phyloP scores from a whole-genome alignment of 2,329 filamentous ascomycete species.

The Phialocephala subalpina region DNA sequence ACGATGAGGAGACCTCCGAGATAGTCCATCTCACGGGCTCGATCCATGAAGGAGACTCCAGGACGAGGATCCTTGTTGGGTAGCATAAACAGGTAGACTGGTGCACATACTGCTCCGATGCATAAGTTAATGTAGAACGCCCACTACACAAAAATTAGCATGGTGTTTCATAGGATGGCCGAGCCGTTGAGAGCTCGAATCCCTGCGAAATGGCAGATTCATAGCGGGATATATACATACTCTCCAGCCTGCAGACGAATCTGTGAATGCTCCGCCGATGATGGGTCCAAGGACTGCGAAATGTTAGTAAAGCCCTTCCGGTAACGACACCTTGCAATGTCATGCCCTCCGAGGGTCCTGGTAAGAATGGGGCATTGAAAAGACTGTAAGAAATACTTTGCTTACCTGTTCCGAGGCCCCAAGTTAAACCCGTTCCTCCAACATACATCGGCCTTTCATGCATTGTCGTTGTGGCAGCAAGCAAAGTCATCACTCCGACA shows the following conservation, averaged over 20 bases:
- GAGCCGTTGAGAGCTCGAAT: too few relatives aligned
- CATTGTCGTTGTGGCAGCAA: conserved; percentile 48
- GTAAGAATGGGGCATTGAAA: too few relatives aligned
- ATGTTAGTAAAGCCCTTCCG: neutral
- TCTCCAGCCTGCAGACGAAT: conserved; percentile 53
- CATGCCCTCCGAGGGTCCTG: too few relatives aligned
- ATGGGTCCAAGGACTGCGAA: conserved; percentile 53
- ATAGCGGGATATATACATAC: too few relatives aligned
- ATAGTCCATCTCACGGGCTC: conserved; percentile 39
- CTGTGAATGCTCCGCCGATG: conserved; percentile 55
- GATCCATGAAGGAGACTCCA: conserved; percentile 34
- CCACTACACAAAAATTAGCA: too few relatives aligned
- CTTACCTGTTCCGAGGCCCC: conserved; percentile 50
- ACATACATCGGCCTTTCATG: conserved; percentile 47
- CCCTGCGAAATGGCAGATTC: too few relatives aligned
- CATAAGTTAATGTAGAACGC: conserved; percentile 58
- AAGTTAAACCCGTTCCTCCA: conserved; percentile 46
- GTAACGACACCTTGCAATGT: neutral
- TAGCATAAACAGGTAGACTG: conserved; percentile 53
- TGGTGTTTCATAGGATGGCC: too few relatives aligned
- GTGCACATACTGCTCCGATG: conserved; percentile 50
- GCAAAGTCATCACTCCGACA: conserved; percentile 54
- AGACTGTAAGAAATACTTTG: too few relatives aligned
- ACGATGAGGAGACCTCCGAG: conserved; percentile 42
- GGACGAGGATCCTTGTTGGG: conserved; percentile 47